phyloP scores from a whole-genome alignment of 2,329 filamentous ascomycete genomes.

The Hysterium pulicare region DNA sequence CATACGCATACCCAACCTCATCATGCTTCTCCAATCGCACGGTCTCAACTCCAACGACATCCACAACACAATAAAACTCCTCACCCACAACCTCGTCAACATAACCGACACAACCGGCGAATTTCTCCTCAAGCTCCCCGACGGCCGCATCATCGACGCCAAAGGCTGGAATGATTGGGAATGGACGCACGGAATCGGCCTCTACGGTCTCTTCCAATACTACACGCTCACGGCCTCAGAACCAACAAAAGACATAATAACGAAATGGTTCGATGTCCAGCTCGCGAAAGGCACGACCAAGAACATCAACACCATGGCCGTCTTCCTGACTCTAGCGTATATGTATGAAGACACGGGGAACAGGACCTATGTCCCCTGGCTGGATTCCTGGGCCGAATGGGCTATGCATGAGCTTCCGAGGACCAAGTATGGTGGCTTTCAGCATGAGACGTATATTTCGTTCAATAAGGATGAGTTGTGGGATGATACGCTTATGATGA shows the following conservation, averaged over 20 bases:
- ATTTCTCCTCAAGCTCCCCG: conserved; percentile 67
- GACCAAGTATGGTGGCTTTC: conserved; percentile 69
- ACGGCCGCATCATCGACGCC: conserved; percentile 76
- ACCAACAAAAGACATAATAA: conserved; percentile 61
- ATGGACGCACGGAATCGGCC: conserved; percentile 76
- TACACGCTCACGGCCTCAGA: conserved; percentile 66
- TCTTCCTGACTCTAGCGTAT: conserved; percentile 70
- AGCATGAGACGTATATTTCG: conserved; percentile 70
- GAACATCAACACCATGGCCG: conserved; percentile 83
- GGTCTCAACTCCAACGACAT: conserved; percentile 44
- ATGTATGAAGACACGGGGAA: conserved; percentile 74
- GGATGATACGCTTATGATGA: conserved; percentile 90
- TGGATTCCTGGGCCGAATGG: conserved; percentile 81
- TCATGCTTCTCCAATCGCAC: conserved; percentile 42
- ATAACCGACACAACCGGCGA: conserved; percentile 73
- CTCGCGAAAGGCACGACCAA: conserved; percentile 73
- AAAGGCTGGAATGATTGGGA: conserved; percentile 85
- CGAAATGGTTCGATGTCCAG: conserved; percentile 68
- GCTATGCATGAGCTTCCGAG: conserved; percentile 72
- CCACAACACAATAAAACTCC: conserved; percentile 57
- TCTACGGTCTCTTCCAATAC: conserved; percentile 81
- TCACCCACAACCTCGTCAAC: conserved; percentile 73
- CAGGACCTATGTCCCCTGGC: conserved; percentile 68
- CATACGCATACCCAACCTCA: conserved; percentile 10
- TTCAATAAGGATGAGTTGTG: conserved; percentile 73